Evolutionary conservation across 2,329 filamentous ascomycete genomes (phyloP), one percentile per base, ranked within the genome.

Genomic region (Ophiostoma montium): DNA sequence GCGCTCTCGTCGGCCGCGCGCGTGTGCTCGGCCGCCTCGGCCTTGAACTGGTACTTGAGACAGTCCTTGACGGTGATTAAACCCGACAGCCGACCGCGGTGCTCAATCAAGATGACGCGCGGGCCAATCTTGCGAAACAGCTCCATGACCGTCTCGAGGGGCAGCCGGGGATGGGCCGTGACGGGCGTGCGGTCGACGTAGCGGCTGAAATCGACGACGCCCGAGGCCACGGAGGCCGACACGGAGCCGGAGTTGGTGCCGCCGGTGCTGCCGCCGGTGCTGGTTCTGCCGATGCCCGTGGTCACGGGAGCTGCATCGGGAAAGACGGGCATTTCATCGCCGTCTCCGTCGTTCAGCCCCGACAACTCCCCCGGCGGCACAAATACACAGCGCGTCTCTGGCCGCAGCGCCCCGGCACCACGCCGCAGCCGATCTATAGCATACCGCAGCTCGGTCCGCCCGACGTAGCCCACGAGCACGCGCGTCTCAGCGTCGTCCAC

Each of bases 61-160:
- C 92, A 96, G 63, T 98, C 92, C 64, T 98, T 98, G 54, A 95
- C 85, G 0, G 92, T 98, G 1, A 98, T 86, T 0, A 98, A 72
- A 0, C 92, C 92, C 0, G 76, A 78, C 2, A 98, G 73, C 46
- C 78, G 78, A 13, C 92, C 92, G 51, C 86, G 84, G 61, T 95
- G 84, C 63, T 98, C 92, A 35, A 95, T 83, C 3, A 98, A 73
- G 46, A 98, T 90, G 6, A 95, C 88, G 1, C 92, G 78, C 0
- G 56, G 92, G 0, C 92, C 92, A 62, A 98, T 94, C 68, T 96
- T 98, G 63, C 90, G 90, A 71, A 98, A 98, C 11, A 98, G 73
- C 61, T 98, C 92, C 88, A 98, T 95, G 31, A 94, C 90, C 0
- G 92, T 98, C 66, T 98, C 92, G 0, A 98, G 78, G 0, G 90